These are phyloP conservation scores for Nematodospora valgi DNA, from an alignment of 805 yeast genomes.

Conservation along the genomic window DNA sequence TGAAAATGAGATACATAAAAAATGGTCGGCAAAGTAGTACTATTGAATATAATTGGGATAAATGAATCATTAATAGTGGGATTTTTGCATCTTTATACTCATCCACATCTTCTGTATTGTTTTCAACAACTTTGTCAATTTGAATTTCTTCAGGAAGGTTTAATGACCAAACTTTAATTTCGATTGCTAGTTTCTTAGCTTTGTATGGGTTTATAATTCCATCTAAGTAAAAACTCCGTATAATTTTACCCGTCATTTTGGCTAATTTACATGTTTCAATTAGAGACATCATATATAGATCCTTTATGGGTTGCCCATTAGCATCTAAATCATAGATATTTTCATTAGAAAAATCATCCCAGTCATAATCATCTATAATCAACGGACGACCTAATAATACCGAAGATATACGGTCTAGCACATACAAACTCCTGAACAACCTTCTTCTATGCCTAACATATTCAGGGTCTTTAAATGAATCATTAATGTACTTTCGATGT, in stretches of 20 bases:
- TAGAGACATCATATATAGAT: slow-evolving; percentile 13
- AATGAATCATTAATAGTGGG: slow-evolving; percentile 22
- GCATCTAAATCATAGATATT: slow-evolving; percentile 5
- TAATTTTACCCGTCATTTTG: slow-evolving; percentile 24
- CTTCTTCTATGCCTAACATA: slow-evolving; percentile 7
- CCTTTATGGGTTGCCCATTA: slow-evolving; percentile 4
- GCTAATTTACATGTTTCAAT: slow-evolving; percentile 25
- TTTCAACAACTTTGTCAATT: slow-evolving; percentile 15
- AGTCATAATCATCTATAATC: slow-evolving; percentile 31
- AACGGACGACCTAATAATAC: slow-evolving; percentile 35
- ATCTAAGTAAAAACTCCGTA: slow-evolving; percentile 28
- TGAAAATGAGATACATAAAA: slow-evolving; percentile 23
- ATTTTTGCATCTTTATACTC: slow-evolving; percentile 16
- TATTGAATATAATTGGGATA: slow-evolving; percentile 32
- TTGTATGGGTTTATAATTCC: slow-evolving; percentile 22
- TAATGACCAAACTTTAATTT: slow-evolving; percentile 31
- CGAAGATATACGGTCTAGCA: slow-evolving; percentile 32
- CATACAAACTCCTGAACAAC: slow-evolving; percentile 19
- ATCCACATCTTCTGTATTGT: background rate
- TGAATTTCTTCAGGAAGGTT: slow-evolving; percentile 28
- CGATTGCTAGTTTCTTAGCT: slow-evolving; percentile 33
- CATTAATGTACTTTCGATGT: slow-evolving; percentile 36
- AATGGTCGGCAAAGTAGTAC: slow-evolving; percentile 40
- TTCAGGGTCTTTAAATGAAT: slow-evolving; percentile 11
- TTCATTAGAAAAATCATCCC: slow-evolving; percentile 27